Percentiles rank a stretch among this genome's conserved stretches.
phyloP scores from a whole-genome alignment of 176 grass and related monocot genomes.

The Cocos nucifera region DNA sequence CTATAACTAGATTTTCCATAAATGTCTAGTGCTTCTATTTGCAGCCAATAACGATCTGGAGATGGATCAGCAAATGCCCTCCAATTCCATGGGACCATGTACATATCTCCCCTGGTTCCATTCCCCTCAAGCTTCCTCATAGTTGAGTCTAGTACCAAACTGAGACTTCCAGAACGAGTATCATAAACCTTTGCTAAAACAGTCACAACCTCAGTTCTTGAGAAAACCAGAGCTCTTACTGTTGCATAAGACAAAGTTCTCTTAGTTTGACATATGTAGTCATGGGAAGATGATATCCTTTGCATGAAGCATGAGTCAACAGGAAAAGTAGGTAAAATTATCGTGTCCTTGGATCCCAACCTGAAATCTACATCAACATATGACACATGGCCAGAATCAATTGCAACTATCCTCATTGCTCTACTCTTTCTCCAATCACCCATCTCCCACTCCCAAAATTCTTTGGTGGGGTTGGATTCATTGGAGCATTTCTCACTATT shows the following conservation, averaged over 20 bases:
- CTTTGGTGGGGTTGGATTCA: slow-evolving; percentile 32
- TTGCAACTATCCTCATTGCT: slow-evolving; percentile 72
- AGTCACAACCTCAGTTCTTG: slow-evolving; percentile 57
- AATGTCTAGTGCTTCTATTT: slow-evolving; percentile 71
- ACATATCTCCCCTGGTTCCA: slow-evolving; percentile 63
- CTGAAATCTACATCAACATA: slow-evolving; percentile 90
- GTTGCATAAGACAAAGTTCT: slow-evolving; percentile 51
- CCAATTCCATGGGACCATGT: slow-evolving; percentile 86
- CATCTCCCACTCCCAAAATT: slow-evolving; percentile 99
- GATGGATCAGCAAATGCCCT: slow-evolving; percentile 79
- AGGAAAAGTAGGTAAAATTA: slow-evolving; percentile 85
- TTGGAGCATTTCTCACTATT: slow-evolving; percentile 47
- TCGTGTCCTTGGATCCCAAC: slow-evolving; percentile 71
- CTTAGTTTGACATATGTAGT: slow-evolving; percentile 49
- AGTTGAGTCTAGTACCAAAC: slow-evolving; percentile 52
- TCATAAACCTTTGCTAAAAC: slow-evolving; percentile 84
- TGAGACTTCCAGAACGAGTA: slow-evolving; percentile 49
- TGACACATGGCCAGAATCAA: slow-evolving; percentile 84
- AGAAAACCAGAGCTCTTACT: slow-evolving; percentile 84
- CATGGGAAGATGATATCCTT: slow-evolving; percentile 42
- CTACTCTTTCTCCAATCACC: slow-evolving; percentile 83
- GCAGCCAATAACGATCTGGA: slow-evolving; percentile 70
- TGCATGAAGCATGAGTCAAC: slow-evolving; percentile 96
- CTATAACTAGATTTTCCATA: slow-evolving; percentile 51
- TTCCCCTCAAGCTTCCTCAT: slow-evolving; percentile 69